Base-by-base conservation (phyloP, 768 basidiomycete genomes). In the Royoungia palumana region DNA sequence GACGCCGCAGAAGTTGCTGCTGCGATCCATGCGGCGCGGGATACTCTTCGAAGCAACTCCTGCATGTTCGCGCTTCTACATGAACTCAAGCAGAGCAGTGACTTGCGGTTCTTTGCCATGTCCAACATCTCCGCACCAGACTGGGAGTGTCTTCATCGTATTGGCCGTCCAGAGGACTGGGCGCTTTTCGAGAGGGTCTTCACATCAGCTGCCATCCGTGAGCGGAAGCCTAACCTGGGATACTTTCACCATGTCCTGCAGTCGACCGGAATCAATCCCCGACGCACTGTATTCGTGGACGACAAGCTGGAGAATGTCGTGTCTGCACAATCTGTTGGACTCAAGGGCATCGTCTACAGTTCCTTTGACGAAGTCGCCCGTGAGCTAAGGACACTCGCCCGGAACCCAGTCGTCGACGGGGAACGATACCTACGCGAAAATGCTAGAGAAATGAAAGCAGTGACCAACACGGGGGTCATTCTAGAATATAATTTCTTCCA, bases 271-370 rank as follows among this genome's bases (percentile, higher is more conserved):
- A 44, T 59, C 4, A 50, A 62, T 14, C 53, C 59, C 7, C 42
- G 14, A 34, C 56, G 60, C 1, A 62, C 60, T 10, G 56, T 46
- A 3, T 60, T 62, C 14, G 60, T 60, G n/a, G 59, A 60, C 10
- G 59, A 60, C 21, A 60, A 50, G 44, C 11, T 59, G 41, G 60
- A 60, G 46, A 61, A 61, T 8, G 48, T 60, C 5, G 43, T 60
- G 6, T 51, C 56, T 17, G 56, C 56, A 1, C 53, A 30, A 28
- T 62, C 59, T 5, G 16, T 62, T 32, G 60, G 60, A 11, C 34
- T 62, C 27, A 50, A 50, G 19, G 59, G 59, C 0, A 58, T 60
- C 24, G 30, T 61, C 12, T 60, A 58, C 24, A 52, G 56, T 2
- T 59, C 59, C 5, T 51, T 36, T 30, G 47, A 53, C 3, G 50